Evolutionary conservation across 2,329 filamentous ascomycete genomes (phyloP).

Genomic region (Clarireedia paspali): DNA sequence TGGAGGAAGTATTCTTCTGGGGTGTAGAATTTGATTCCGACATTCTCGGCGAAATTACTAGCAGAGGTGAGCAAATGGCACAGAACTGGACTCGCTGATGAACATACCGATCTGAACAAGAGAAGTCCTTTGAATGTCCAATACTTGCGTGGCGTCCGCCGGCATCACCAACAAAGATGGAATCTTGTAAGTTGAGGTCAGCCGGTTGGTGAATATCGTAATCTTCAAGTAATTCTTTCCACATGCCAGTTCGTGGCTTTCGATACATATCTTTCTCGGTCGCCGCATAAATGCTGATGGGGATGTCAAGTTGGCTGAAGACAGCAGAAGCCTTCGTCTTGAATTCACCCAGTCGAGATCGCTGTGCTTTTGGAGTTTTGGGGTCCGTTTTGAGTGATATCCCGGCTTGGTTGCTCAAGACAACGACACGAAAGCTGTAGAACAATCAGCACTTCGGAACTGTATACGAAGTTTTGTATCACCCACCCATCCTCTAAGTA

Average conservation of each 20-base stretch:
- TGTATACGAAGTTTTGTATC: slow-evolving; percentile 2
- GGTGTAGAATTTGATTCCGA: slow-evolving; percentile 72
- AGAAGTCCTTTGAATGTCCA: slow-evolving; percentile 50
- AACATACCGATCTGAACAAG: slow-evolving; percentile 48
- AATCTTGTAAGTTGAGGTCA: slow-evolving; percentile 60
- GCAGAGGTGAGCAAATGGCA: slow-evolving; percentile 11
- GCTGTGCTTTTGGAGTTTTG: slow-evolving; percentile 60
- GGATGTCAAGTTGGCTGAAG: slow-evolving; percentile 64
- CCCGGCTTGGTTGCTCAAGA: slow-evolving; percentile 86
- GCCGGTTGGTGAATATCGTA: slow-evolving; percentile 33
- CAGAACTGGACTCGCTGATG: neutral
- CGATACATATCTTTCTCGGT: slow-evolving; percentile 74
- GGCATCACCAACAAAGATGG: slow-evolving; percentile 88
- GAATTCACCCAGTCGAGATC: slow-evolving; percentile 67
- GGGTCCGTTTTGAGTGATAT: slow-evolving; percentile 66
- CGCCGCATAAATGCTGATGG: slow-evolving; percentile 76
- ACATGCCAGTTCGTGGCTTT: slow-evolving; percentile 88
- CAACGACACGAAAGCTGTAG: slow-evolving; percentile 61
- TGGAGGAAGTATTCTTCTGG: slow-evolving; percentile 88
- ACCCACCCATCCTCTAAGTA: slow-evolving; percentile 57
- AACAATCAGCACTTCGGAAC: slow-evolving; percentile 1
- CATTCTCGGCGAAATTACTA: slow-evolving; percentile 78
- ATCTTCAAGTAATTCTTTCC: slow-evolving; percentile 57
- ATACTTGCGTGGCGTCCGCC: slow-evolving; percentile 47
- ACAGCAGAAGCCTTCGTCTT: slow-evolving; percentile 71